phyloP scores from a whole-genome alignment of 2,329 filamentous ascomycete species.

The Tolypocladium amazonense region DNA sequence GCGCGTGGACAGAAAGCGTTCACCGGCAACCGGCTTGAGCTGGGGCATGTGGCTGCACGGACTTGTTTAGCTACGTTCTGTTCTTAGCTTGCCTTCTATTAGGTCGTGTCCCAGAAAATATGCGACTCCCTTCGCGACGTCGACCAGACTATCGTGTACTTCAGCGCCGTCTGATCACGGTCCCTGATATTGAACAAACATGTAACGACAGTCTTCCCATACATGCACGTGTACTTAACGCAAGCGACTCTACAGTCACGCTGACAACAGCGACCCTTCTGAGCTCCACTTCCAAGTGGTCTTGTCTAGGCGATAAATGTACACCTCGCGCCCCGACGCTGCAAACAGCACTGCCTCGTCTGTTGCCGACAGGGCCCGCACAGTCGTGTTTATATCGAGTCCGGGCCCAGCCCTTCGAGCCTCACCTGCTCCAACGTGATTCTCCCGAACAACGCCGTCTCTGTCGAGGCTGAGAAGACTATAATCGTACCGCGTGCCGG shows the following conservation, averaged over 20 bases:
- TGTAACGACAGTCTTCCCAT: too few species aligned
- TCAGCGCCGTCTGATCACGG: background rate
- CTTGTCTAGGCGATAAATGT: slow-evolving; percentile 5
- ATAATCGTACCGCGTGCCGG: slow-evolving; percentile 4
- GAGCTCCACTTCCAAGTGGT: slow-evolving; percentile 4
- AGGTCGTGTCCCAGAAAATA: too few species aligned
- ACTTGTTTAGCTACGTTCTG: background rate
- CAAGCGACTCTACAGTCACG: background rate
- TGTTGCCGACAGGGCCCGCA: slow-evolving; percentile 7
- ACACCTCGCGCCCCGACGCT: slow-evolving; percentile 6
- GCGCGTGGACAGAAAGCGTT: background rate
- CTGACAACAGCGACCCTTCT: slow-evolving; percentile 1
- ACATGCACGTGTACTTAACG: too few species aligned
- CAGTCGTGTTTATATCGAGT: slow-evolving; percentile 2
- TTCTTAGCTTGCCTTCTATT: background rate
- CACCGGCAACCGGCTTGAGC: background rate
- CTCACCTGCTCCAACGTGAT: slow-evolving; percentile 3
- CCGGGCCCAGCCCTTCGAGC: slow-evolving; percentile 1
- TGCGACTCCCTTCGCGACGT: background rate
- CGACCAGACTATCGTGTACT: background rate
- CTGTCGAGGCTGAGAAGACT: slow-evolving; percentile 6
- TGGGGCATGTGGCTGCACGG: background rate
- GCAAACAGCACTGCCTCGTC: slow-evolving; percentile 9
- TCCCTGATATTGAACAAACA: too few species aligned
- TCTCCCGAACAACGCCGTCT: slow-evolving; percentile 6